These are phyloP conservation scores for Sanghuangporus weigelae DNA, from an alignment of 1,284 basidiomycete species.

Conservation along the genomic window DNA sequence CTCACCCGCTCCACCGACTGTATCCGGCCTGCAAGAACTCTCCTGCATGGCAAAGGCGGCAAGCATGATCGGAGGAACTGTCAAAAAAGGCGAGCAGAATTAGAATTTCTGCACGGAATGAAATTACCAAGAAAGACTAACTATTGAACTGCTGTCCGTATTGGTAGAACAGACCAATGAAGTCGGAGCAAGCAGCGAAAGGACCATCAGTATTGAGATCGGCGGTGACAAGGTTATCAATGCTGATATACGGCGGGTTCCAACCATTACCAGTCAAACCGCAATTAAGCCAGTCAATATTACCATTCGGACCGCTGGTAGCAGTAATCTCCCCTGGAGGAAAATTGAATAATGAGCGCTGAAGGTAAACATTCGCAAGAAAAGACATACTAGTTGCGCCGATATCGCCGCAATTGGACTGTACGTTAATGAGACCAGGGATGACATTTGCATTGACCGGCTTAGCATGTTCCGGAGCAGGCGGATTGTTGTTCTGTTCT, in stretches of 20 bases:
- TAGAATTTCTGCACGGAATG: neutral
- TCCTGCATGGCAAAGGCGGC: conserved; percentile 86
- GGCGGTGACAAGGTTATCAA: conserved; percentile 49
- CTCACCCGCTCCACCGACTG: conserved; percentile 74
- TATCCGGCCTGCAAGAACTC: conserved; percentile 64
- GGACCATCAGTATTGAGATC: conserved; percentile 49
- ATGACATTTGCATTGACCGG: neutral
- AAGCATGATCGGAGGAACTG: conserved; percentile 65
- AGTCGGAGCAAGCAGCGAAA: conserved; percentile 59
- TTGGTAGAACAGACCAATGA: conserved; percentile 54
- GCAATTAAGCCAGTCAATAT: conserved; percentile 76
- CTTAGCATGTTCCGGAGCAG: too few relatives aligned
- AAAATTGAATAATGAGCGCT: neutral
- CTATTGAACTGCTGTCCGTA: conserved; percentile 49
- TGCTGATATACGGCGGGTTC: conserved; percentile 52
- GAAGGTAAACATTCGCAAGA: neutral
- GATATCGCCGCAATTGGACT: conserved; percentile 35
- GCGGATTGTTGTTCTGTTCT: neutral
- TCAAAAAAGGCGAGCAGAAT: neutral
- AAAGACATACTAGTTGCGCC: conserved; percentile 42
- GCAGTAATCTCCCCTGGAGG: conserved; percentile 42
- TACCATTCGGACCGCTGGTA: conserved; percentile 65
- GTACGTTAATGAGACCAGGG: conserved; percentile 18
- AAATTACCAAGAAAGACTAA: conserved; percentile 28
- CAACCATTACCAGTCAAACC: conserved; percentile 58